Conservation (phyloP, 2,329 filamentous ascomycete genomes). For the Ceratocystis ficicola region DNA sequence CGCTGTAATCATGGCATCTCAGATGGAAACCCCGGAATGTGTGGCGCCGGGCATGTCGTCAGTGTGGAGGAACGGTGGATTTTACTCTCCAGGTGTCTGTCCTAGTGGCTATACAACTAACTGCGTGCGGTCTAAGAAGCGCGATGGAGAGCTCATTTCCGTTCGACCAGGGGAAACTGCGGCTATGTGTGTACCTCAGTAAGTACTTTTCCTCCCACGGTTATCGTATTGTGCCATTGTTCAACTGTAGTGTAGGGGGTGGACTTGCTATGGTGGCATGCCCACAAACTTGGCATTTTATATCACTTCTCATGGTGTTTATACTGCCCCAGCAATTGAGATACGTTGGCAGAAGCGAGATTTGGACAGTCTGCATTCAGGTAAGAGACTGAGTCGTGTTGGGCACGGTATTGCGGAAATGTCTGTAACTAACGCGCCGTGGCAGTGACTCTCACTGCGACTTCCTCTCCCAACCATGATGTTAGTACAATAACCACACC, state of each 20-base stretch:
- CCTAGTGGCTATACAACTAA: conserved; percentile 26
- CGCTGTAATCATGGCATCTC: conserved; percentile 9
- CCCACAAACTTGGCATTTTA: conserved; percentile 25
- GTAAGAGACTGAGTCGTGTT: conserved; percentile 8
- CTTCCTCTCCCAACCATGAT: background rate
- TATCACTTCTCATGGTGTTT: conserved; percentile 24
- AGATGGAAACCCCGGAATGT: conserved; percentile 17
- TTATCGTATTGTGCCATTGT: background rate
- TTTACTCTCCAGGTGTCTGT: conserved; percentile 29
- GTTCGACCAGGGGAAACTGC: conserved; percentile 26
- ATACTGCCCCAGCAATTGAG: conserved; percentile 28
- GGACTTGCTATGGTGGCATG: conserved; percentile 22
- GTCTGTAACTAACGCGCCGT: background rate
- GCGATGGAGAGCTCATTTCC: conserved; percentile 23
- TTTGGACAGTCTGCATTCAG: conserved; percentile 11
- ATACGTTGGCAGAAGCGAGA: conserved; percentile 27
- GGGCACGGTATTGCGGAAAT: background rate
- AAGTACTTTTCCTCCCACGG: conserved; percentile 17
- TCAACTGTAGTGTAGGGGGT: conserved; percentile 7
- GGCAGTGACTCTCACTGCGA: background rate
- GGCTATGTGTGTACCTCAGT: conserved; percentile 27
- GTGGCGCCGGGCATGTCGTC: conserved; percentile 19
- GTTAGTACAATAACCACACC: background rate
- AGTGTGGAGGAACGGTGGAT: conserved; percentile 26
- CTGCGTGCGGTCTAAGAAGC: conserved; percentile 25